Evolutionary conservation across 257 asterid genomes (phyloP), one percentile per base, ranked within the genome.

Genomic region (Scutellaria baicalensis): DNA sequence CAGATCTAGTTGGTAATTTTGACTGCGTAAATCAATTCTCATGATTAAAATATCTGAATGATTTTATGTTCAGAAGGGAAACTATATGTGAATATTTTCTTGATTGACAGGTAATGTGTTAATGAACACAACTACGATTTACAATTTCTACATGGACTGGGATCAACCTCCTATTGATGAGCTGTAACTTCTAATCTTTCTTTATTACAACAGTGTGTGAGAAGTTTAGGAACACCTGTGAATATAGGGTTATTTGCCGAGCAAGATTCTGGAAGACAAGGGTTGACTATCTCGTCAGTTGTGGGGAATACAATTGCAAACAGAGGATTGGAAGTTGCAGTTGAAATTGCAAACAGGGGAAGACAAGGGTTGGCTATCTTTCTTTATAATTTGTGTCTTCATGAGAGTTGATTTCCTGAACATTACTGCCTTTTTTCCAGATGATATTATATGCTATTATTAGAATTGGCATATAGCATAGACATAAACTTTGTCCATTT

Each of bases 301-400:
- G 79, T 71, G 43, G 96, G 96, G 71, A 89, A 85, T 79, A 91
- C 95, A 60, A 80, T 95, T 33, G 97, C 97, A 50, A 86, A 97
- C 83, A 85, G 96, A 85, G 99, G 99, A 70, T 78, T 94, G 80
- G 96, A 94, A 81, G 97, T 91, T 59, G 99, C 97, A 67, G 99
- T 94, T 77, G 84, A n/a, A n/a, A n/a, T n/a, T n/a, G n/a, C n/a
- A n/a, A n/a, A n/a, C n/a, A n/a, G n/a, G n/a, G n/a, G n/a, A n/a
- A n/a, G n/a, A n/a, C n/a, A n/a, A n/a, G n/a, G 47, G 50, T 45
- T 13, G n/a, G 48, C 31, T n/a, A n/a, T n/a, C n/a, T n/a, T 31
- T 56, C 59, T 69, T 38, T 54, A 39, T 61, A 67, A 20, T 55
- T 42, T 33, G 8, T 75, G 78, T 66, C 59, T 21, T 40, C 63